Evolutionary conservation across 441 rosid species (phyloP).

Genomic region (Eutrema salsugineum): DNA sequence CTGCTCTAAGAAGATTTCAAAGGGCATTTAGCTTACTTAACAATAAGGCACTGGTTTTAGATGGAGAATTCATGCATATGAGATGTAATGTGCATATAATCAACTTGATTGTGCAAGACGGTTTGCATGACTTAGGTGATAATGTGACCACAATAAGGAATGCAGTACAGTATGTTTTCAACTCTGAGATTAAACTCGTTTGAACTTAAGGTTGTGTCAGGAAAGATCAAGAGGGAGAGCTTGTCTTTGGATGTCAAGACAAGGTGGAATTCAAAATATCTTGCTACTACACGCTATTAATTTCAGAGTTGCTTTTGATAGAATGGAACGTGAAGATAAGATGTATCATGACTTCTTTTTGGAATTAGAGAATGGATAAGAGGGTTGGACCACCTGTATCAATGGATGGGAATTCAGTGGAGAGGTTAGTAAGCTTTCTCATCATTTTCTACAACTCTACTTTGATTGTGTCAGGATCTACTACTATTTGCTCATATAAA

Average conservation of each 20-base stretch:
- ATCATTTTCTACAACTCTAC: neutral
- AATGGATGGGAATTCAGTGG: neutral
- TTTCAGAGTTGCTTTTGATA: neutral
- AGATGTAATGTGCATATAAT: no score
- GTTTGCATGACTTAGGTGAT: no score
- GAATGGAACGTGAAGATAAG: neutral
- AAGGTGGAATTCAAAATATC: neutral
- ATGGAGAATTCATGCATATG: no score
- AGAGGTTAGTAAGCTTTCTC: neutral
- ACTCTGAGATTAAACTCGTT: neutral
- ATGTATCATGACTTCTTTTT: neutral
- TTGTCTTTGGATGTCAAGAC: neutral
- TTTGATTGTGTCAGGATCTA: neutral
- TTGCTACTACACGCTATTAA: no score
- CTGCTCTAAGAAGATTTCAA: no score
- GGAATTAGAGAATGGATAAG: neutral
- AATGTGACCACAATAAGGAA: no score
- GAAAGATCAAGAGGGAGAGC: neutral
- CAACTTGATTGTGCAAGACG: no score
- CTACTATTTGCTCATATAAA: no score
- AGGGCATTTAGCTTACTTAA: no score
- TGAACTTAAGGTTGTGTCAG: neutral
- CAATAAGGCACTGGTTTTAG: no score
- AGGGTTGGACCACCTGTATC: neutral
- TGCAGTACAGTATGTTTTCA: no score